A percentile compares a stretch with the other conserved stretches of the same genome.
Evolutionary conservation across 2,329 filamentous ascomycete species (phyloP).

Genomic region (Talaromyces sp.): DNA sequence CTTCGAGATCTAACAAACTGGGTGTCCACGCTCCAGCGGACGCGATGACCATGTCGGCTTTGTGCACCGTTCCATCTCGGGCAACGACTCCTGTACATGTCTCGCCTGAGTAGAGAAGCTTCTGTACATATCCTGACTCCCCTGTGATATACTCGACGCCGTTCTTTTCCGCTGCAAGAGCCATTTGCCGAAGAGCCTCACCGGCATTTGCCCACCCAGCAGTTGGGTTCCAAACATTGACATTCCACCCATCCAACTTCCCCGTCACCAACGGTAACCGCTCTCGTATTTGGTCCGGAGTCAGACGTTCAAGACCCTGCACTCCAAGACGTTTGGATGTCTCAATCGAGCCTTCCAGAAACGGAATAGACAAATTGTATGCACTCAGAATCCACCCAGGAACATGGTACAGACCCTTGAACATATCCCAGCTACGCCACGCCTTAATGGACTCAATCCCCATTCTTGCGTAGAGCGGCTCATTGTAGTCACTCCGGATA

Average conservation of each 20-base stretch:
- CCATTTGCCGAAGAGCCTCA: conserved; percentile 39
- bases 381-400: conserved; percentile 52
- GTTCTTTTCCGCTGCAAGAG: conserved; percentile 36
- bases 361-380: conserved; percentile 4
- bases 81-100: conserved; percentile 40
- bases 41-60: conserved; percentile 50
- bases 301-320: conserved; percentile 2
- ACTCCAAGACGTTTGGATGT: conserved; percentile 1
- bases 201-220: conserved; percentile 51
- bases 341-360: conserved; percentile 6
- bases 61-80: conserved; percentile 40
- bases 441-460: conserved; percentile 60
- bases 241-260: conserved; percentile 8
- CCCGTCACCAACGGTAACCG: conserved; percentile 37
- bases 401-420: conserved; percentile 52
- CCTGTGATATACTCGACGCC: conserved; percentile 31
- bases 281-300: conserved; percentile 39
- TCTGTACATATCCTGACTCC: conserved; percentile 1
- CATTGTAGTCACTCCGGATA: conserved; percentile 62
- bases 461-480: conserved; percentile 57
- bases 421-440: conserved; percentile 45
- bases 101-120: not conserved
- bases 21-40: conserved; percentile 54
- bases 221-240: conserved; percentile 35
- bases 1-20: conserved; percentile 40